phyloP scores from a whole-genome alignment of 345 rosid species.

The Acer negundo region DNA sequence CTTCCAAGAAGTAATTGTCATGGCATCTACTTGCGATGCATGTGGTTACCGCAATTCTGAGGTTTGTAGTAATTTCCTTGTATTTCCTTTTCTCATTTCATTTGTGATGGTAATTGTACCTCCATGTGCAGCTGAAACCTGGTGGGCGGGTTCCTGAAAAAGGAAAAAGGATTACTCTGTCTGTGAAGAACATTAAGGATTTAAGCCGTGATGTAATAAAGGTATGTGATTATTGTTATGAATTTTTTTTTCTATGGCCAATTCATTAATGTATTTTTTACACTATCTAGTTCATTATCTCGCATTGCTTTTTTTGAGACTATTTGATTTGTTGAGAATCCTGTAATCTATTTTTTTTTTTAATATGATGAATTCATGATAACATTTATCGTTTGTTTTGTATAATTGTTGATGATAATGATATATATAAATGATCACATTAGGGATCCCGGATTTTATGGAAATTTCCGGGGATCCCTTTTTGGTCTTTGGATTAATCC shows the following conservation, averaged over 20 bases:
- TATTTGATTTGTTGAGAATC: not conserved
- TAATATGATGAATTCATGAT: not conserved
- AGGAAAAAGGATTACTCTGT: slow-evolving; percentile 71
- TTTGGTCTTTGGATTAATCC: too few species aligned
- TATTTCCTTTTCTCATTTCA: slow-evolving; percentile 4
- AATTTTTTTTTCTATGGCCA: too few species aligned
- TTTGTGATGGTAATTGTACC: slow-evolving; percentile 16
- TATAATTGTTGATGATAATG: not conserved
- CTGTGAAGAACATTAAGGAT: slow-evolving; percentile 57
- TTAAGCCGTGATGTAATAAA: slow-evolving; percentile 90
- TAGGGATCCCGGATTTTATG: too few species aligned
- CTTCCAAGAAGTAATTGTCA: slow-evolving; percentile 96
- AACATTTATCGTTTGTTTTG: not conserved
- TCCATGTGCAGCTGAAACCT: slow-evolving; percentile 71
- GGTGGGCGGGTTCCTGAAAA: slow-evolving; percentile 87
- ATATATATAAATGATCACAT: not conserved
- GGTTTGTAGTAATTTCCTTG: slow-evolving; percentile 46
- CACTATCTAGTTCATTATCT: not conserved
- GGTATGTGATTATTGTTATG: slow-evolving; percentile 40
- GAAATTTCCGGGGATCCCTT: too few species aligned
- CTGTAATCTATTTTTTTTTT: not conserved
- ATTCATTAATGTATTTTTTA: not conserved
- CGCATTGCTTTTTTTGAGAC: not conserved
- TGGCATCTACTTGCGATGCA: slow-evolving; percentile 86
- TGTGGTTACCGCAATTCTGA: slow-evolving; percentile 98